phyloP scores from a whole-genome alignment of 2,329 filamentous ascomycete species.

The Phoma sp. region DNA sequence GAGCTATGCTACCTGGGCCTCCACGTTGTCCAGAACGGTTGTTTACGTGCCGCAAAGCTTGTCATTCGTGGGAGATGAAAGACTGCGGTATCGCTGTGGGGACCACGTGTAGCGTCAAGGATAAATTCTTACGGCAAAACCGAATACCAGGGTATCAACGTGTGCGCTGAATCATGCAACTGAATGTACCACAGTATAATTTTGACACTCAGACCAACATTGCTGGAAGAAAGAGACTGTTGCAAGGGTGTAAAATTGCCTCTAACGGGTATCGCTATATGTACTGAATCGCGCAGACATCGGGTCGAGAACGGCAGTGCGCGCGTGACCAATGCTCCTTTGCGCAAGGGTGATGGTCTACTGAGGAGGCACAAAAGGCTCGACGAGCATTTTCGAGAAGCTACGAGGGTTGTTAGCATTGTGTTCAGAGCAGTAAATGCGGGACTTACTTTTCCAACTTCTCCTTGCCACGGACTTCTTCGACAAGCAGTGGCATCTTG shows the following conservation, averaged over 20 bases:
- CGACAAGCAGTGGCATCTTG: constrained; percentile 94
- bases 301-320: not conserved
- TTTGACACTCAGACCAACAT: constrained; percentile 6
- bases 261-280: constrained; percentile 21
- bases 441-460: constrained; percentile 74
- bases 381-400: constrained; percentile 85
- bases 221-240: not conserved
- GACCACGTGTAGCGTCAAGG: constrained; percentile 13
- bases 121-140: constrained; percentile 6
- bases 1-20: not conserved
- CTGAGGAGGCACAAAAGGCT: constrained; percentile 74
- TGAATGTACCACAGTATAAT: not conserved
- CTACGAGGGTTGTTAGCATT: constrained; percentile 28
- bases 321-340: constrained; percentile 7
- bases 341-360: constrained; percentile 22
- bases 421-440: not conserved
- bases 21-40: constrained; percentile 4
- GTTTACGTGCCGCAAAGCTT: constrained; percentile 3
- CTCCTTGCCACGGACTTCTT: constrained; percentile 96
- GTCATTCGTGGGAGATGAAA: constrained; percentile 12
- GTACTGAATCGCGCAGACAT: constrained; percentile 17
- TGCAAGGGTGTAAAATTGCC: constrained; percentile 16
- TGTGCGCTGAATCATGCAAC: constrained; percentile 7
- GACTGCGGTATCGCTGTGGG: constrained; percentile 5
- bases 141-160: not conserved